Evolutionary conservation across 1,139 yeast species (phyloP).

Genomic region (Candida mesenterica): DNA sequence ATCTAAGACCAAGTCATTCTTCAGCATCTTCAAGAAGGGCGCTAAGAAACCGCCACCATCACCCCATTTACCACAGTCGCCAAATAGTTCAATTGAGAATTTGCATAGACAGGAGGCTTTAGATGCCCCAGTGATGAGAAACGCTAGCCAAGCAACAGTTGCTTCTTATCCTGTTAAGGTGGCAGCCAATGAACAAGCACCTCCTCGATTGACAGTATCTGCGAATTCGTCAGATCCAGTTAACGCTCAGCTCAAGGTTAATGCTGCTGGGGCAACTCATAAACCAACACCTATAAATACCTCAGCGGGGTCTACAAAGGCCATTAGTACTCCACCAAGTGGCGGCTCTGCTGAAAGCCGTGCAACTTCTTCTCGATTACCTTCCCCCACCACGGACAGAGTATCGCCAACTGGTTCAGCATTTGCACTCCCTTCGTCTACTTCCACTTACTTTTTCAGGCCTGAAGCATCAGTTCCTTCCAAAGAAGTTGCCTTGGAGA

Average conservation of each 20-base stretch:
- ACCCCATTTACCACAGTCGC: slow-evolving; percentile 19
- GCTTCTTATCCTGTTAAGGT: too few relatives aligned
- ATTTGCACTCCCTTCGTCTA: slow-evolving; percentile 47
- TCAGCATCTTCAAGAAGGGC: slow-evolving; percentile 25
- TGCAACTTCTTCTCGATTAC: not conserved
- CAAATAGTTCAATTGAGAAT: slow-evolving; percentile 12
- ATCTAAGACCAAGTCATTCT: slow-evolving; percentile 22
- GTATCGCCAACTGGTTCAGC: slow-evolving; percentile 21
- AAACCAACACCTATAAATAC: too few relatives aligned
- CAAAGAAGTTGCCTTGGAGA: slow-evolving; percentile 19
- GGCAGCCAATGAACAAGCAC: too few relatives aligned
- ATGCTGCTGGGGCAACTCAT: too few relatives aligned
- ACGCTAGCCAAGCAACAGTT: not conserved
- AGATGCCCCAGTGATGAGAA: not conserved
- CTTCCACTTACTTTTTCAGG: slow-evolving; percentile 42
- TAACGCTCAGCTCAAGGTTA: too few relatives aligned
- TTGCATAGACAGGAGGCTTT: not conserved
- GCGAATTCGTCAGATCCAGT: too few relatives aligned
- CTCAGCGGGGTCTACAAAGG: too few relatives aligned
- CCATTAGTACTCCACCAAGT: too few relatives aligned
- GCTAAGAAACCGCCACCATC: slow-evolving; percentile 12
- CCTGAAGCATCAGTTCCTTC: slow-evolving; percentile 13
- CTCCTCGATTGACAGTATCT: too few relatives aligned
- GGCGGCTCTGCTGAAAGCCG: too few relatives aligned
- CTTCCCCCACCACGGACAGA: not conserved